Conservation (phyloP, 495 filamentous ascomycete genomes). For the Extremus antarcticus region DNA sequence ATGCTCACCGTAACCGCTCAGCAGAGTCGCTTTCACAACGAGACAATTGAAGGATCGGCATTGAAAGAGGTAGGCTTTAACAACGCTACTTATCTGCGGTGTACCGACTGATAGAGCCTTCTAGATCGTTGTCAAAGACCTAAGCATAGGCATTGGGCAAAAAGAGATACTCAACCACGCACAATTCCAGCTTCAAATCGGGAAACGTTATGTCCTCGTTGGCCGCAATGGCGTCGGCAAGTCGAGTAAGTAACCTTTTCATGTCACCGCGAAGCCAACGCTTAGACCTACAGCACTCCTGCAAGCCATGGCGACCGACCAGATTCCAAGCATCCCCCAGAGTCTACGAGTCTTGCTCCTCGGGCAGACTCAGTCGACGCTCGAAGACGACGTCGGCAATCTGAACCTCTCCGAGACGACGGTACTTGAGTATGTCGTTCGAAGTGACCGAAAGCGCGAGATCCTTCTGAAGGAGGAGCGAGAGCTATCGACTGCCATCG, state of each 20-base stretch:
- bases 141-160: conserved; percentile 34
- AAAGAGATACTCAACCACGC: conserved; percentile 59
- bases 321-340: conserved; percentile 68
- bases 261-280: too few relatives aligned
- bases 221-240: conserved; percentile 75
- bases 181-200: conserved; percentile 56
- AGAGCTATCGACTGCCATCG: conserved; percentile 36
- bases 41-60: conserved; percentile 1
- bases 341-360: conserved; percentile 56
- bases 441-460: conserved; percentile 50
- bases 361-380: conserved; percentile 45
- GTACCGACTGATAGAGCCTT: too few relatives aligned
- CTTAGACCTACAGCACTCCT: conserved; percentile 45
- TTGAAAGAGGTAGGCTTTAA: conserved; percentile 5
- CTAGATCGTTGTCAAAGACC: conserved; percentile 29
- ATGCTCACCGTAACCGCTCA: conserved; percentile 9
- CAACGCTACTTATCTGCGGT: background rate
- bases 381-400: conserved; percentile 23
- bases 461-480: conserved; percentile 26
- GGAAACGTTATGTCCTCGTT: conserved; percentile 60
- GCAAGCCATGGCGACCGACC: conserved; percentile 61
- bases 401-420: conserved; percentile 23
- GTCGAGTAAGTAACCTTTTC: conserved; percentile 45
- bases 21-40: conserved; percentile 14
- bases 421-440: conserved; percentile 58